phyloP scores from a whole-genome alignment of 176 grass and related monocot genomes.

The Musa itinerans region DNA sequence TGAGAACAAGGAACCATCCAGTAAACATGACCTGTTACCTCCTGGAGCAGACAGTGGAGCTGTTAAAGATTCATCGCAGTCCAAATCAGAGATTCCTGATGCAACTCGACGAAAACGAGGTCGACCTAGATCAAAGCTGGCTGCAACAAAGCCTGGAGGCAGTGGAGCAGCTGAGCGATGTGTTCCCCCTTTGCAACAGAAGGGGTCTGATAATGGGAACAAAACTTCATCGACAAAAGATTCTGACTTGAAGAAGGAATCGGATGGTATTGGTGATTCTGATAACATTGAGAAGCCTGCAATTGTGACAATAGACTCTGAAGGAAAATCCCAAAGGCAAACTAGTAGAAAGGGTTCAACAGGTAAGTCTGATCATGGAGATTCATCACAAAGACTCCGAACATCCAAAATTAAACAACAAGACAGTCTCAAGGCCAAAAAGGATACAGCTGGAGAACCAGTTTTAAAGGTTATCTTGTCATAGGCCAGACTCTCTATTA shows the following conservation, averaged over 20 bases:
- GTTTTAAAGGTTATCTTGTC: conserved; percentile 40
- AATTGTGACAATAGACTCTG: not conserved
- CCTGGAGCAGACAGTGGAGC: conserved; percentile 22
- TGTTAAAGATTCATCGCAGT: conserved; percentile 15
- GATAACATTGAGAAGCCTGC: not conserved
- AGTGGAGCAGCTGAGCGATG: not conserved
- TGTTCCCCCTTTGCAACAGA: not conserved
- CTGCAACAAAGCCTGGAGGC: conserved; percentile 30
- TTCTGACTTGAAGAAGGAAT: conserved; percentile 31
- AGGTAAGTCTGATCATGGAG: conserved; percentile 25
- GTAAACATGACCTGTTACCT: conserved; percentile 16
- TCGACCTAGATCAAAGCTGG: conserved; percentile 25
- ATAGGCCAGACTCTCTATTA: not conserved
- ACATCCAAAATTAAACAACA: conserved; percentile 23
- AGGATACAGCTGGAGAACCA: conserved; percentile 23
- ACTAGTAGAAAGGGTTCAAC: conserved; percentile 1
- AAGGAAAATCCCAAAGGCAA: conserved; percentile 3
- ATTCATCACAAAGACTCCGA: conserved; percentile 29
- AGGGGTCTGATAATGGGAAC: not conserved
- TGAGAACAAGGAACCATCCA: conserved; percentile 14
- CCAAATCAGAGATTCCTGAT: conserved; percentile 23
- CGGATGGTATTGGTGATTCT: conserved; percentile 28
- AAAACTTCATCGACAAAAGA: not conserved
- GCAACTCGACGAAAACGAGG: conserved; percentile 32
- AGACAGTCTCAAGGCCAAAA: conserved; percentile 22